phyloP scores from a whole-genome alignment of 345 rosid species.

The Lepidium aucheri region DNA sequence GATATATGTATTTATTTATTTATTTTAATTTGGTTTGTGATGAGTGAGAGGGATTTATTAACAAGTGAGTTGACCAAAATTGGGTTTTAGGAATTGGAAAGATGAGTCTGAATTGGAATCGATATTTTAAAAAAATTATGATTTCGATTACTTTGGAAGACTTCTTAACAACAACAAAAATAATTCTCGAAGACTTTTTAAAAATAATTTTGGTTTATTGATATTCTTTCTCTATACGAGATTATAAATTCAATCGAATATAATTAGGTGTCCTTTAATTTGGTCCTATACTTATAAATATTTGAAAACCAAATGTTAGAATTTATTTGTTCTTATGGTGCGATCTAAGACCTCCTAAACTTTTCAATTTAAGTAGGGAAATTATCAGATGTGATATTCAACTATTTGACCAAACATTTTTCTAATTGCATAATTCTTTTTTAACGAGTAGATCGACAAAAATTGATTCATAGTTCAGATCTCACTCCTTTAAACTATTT shows the following conservation, averaged over 20 bases:
- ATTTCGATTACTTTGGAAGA: not conserved
- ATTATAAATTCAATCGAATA: not conserved
- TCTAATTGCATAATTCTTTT: no score
- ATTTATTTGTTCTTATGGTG: no score
- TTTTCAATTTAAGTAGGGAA: no score
- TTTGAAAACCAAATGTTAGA: no score
- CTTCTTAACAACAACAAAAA: no score
- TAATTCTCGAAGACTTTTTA: not conserved
- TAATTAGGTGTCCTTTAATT: not conserved
- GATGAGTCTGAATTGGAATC: not conserved
- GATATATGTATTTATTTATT: not conserved
- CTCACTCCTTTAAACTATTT: no score
- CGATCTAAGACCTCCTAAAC: no score
- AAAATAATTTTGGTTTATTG: not conserved
- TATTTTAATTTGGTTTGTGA: not conserved
- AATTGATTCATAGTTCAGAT: no score
- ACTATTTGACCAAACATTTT: no score
- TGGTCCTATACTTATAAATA: no score
- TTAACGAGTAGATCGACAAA: no score
- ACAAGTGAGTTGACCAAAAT: constrained; percentile 19
- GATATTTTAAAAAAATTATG: not conserved
- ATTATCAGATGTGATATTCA: no score
- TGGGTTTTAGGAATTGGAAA: constrained; percentile 12
- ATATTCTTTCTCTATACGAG: not conserved
- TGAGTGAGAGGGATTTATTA: constrained; percentile 7